These are phyloP conservation scores for Geotrichum cucujoidarum DNA, from an alignment of 1,139 yeast genomes.

Conservation along the genomic window DNA sequence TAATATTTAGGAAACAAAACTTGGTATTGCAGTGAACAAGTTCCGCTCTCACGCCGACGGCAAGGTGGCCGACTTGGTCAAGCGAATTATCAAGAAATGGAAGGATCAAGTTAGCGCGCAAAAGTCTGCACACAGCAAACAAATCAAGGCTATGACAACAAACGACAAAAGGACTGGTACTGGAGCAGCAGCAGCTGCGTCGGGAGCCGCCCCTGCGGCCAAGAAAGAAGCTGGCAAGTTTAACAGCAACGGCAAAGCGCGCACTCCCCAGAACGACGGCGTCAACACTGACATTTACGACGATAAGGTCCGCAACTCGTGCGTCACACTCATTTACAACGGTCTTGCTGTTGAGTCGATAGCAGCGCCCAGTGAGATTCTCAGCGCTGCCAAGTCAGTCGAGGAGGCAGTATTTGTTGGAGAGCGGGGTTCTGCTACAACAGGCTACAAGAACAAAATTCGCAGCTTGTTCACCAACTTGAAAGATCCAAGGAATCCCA, in stretches of 20 bases:
- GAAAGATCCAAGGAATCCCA: slow-evolving; percentile 85
- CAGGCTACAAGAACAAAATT: slow-evolving; percentile 68
- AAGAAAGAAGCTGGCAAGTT: slow-evolving; percentile 20
- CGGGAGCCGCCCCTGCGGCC: slow-evolving; percentile 20
- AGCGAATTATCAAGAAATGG: slow-evolving; percentile 81
- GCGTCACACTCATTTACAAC: slow-evolving; percentile 77
- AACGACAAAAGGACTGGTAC: slow-evolving; percentile 17
- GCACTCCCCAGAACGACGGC: slow-evolving; percentile 80
- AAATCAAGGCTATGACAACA: slow-evolving; percentile 1
- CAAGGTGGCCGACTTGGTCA: slow-evolving; percentile 66
- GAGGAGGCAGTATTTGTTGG: slow-evolving; percentile 64
- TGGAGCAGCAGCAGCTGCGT: slow-evolving; percentile 19
- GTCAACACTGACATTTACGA: slow-evolving; percentile 63
- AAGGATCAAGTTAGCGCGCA: slow-evolving; percentile 82
- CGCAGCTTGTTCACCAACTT: slow-evolving; percentile 79
- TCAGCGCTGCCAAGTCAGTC: slow-evolving; percentile 62
- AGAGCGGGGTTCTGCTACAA: slow-evolving; percentile 49
- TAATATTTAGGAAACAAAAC: slow-evolving; percentile 63
- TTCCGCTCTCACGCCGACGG: slow-evolving; percentile 63
- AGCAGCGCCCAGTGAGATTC: slow-evolving; percentile 52
- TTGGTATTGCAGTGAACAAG: slow-evolving; percentile 95
- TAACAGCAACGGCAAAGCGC: slow-evolving; percentile 39
- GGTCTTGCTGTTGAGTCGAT: slow-evolving; percentile 81
- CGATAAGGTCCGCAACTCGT: slow-evolving; percentile 76
- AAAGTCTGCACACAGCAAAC: slow-evolving; percentile 38